Evolutionary conservation across 495 filamentous ascomycete genomes (phyloP).

Genomic region (Bacidia gigantensis): DNA sequence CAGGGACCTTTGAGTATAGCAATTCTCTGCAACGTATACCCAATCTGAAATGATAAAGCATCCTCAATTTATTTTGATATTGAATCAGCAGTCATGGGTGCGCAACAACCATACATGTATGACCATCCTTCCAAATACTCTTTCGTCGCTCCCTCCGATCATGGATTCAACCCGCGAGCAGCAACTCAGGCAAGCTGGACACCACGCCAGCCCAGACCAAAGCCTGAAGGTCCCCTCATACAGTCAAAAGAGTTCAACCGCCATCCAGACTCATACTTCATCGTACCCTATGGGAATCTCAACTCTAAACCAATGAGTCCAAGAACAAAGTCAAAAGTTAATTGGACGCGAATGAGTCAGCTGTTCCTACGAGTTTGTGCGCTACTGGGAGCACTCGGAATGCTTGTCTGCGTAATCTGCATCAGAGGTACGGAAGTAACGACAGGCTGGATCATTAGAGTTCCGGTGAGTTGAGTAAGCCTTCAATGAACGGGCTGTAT

Average conservation of each 20-base stretch:
- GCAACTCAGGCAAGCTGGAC: constrained; percentile 59
- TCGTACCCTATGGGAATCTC: constrained; percentile 34
- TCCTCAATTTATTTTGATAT: neutral
- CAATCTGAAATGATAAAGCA: no score
- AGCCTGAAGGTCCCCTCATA: constrained; percentile 59
- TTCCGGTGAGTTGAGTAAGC: constrained; percentile 45
- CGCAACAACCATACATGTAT: constrained; percentile 66
- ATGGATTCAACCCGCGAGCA: constrained; percentile 67
- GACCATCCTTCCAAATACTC: constrained; percentile 36
- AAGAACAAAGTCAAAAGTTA: constrained; percentile 54
- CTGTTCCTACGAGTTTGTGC: constrained; percentile 49
- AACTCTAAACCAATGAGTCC: constrained; percentile 53
- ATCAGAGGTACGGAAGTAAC: constrained; percentile 48
- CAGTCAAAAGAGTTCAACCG: constrained; percentile 47
- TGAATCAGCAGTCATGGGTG: constrained; percentile 33
- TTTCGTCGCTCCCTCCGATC: constrained; percentile 38
- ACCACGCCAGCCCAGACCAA: constrained; percentile 39
- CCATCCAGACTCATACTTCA: constrained; percentile 52
- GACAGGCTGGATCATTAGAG: constrained; percentile 60
- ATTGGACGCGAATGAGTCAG: constrained; percentile 48
- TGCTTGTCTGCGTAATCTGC: constrained; percentile 59
- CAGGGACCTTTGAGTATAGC: no score
- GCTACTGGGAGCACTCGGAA: constrained; percentile 52
- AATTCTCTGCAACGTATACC: no score
- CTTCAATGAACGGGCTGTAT: neutral